phyloP scores from a whole-genome alignment of 805 yeast species.

The Ogataea nitratoaversa region DNA sequence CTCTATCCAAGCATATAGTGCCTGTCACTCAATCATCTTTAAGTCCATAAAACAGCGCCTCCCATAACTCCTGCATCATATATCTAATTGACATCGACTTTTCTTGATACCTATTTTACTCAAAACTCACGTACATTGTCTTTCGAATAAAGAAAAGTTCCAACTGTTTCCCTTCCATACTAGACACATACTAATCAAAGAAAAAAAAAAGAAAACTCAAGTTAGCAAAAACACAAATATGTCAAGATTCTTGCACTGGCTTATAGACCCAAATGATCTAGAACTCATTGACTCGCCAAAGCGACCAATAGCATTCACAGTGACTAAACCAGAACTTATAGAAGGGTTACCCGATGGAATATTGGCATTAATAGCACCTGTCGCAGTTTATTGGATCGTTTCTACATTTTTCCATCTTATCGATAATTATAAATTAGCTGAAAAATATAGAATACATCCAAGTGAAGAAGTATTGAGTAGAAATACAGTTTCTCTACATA shows the following conservation, averaged over 20 bases:
- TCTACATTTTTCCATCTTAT: constrained; percentile 70
- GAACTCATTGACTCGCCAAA: constrained; percentile 10
- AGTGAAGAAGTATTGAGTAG: constrained; percentile 75
- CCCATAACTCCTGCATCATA: too few species aligned
- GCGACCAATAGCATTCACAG: constrained; percentile 27
- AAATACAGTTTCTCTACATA: constrained; percentile 66
- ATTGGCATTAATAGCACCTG: constrained; percentile 69
- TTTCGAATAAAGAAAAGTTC: too few species aligned
- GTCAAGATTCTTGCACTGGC: background rate
- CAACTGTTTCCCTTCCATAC: too few species aligned
- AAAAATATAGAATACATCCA: constrained; percentile 85
- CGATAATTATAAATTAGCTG: constrained; percentile 73
- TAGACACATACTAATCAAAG: too few species aligned
- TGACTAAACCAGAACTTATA: constrained; percentile 41
- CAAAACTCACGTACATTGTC: too few species aligned
- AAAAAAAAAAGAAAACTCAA: background rate
- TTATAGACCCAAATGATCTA: constrained; percentile 22
- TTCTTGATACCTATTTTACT: too few species aligned
- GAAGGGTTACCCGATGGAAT: constrained; percentile 67
- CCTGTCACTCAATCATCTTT: too few species aligned
- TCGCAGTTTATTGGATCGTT: constrained; percentile 78
- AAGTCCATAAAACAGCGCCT: too few species aligned
- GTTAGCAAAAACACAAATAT: background rate
- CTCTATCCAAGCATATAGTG: too few species aligned
- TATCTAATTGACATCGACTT: too few species aligned